These are phyloP conservation scores for Acacia acuminata DNA, from an alignment of 306 rosid species.

Conservation along the genomic window DNA sequence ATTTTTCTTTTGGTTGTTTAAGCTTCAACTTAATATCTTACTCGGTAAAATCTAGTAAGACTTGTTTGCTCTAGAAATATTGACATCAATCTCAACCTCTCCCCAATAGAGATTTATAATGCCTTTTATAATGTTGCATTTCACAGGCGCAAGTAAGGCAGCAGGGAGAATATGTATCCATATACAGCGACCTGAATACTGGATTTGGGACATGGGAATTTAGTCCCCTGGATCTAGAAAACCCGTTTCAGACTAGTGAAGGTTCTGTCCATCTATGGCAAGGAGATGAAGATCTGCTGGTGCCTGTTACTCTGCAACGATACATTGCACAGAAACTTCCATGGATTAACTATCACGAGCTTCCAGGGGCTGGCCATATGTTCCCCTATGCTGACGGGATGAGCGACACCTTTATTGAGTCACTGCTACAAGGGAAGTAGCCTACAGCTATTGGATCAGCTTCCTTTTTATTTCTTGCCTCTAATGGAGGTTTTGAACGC, in stretches of 20 bases:
- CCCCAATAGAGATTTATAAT: not conserved
- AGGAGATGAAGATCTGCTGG: slow-evolving; percentile 64
- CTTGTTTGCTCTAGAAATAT: not conserved
- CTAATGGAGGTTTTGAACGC: slow-evolving; percentile 4
- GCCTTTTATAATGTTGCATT: slow-evolving; percentile 12
- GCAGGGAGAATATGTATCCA: slow-evolving; percentile 57
- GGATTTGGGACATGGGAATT: slow-evolving; percentile 77
- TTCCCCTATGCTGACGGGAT: slow-evolving; percentile 54
- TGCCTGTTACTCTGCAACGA: slow-evolving; percentile 55
- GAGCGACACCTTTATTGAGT: slow-evolving; percentile 42
- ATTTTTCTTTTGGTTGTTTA: slow-evolving; percentile 4
- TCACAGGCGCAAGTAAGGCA: slow-evolving; percentile 51
- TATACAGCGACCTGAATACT: slow-evolving; percentile 52
- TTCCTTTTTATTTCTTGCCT: slow-evolving; percentile 11
- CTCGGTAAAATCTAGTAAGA: not conserved
- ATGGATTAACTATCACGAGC: slow-evolving; percentile 71
- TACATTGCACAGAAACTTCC: slow-evolving; percentile 59
- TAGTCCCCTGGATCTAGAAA: slow-evolving; percentile 65
- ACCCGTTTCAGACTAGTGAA: slow-evolving; percentile 58
- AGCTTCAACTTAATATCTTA: slow-evolving; percentile 5
- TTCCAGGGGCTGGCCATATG: slow-evolving; percentile 64
- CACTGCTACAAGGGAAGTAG: slow-evolving; percentile 43
- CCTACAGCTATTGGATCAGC: not conserved
- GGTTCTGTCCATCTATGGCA: slow-evolving; percentile 77
- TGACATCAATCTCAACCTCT: not conserved